Evolutionary conservation across 106 monocot species (phyloP).

Genomic region (Alisma plantagoaquatica): DNA sequence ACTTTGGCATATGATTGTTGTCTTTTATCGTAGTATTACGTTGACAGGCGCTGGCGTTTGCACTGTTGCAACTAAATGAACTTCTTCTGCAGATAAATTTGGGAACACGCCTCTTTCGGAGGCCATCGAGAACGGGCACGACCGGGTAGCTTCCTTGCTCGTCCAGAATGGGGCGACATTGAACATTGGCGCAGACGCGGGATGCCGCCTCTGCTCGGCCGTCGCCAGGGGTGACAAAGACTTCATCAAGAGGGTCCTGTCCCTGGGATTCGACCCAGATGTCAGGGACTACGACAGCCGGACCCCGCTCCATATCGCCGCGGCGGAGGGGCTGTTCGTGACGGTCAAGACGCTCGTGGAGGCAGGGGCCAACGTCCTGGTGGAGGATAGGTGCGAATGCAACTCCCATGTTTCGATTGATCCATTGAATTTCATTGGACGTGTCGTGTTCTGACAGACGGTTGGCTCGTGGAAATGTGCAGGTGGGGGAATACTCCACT

Average conservation of each 20-base stretch:
- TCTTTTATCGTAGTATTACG: background rate
- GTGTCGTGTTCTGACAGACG: no score
- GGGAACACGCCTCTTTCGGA: no score
- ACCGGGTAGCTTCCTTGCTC: conserved; percentile 44
- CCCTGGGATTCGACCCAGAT: conserved; percentile 49
- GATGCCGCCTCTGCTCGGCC: conserved; percentile 41
- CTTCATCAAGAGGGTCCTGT: conserved; percentile 36
- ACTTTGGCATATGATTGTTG: background rate
- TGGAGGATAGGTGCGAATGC: conserved; percentile 58
- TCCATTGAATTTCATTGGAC: no score
- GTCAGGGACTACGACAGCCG: conserved; percentile 65
- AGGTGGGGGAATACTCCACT: conserved; percentile 49
- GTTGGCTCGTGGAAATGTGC: no score
- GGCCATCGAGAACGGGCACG: conserved; percentile 50
- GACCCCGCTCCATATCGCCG: conserved; percentile 66
- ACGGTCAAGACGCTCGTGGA: conserved; percentile 50
- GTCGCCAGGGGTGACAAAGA: conserved; percentile 43
- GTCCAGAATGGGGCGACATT: conserved; percentile 39
- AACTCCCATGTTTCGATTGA: no score
- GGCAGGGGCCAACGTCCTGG: conserved; percentile 54
- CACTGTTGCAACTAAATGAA: background rate
- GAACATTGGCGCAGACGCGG: conserved; percentile 38
- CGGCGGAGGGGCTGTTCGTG: conserved; percentile 57
- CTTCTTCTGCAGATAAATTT: conserved; percentile 39
- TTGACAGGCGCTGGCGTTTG: background rate